Evolutionary conservation across 192 early-diverging fungal genomes (phyloP).

Genomic region (Helicostylum pulchrum): DNA sequence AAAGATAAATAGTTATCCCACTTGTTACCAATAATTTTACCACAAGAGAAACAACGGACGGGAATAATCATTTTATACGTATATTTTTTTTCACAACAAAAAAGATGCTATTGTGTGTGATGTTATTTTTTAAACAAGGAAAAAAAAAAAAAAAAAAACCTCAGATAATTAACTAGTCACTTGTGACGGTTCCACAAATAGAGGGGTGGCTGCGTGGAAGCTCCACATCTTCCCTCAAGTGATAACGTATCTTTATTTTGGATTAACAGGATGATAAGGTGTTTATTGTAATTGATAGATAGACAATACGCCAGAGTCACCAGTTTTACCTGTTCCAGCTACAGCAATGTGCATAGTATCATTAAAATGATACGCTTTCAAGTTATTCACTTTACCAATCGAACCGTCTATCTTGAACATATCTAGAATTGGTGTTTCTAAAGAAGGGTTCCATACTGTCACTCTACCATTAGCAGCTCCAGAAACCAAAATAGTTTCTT

Average conservation of each 20-base stretch:
- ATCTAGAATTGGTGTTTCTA: neutral
- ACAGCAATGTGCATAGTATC: neutral
- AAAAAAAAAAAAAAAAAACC: constrained; percentile 11
- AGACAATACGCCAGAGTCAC: neutral
- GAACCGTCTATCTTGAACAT: constrained; percentile 6
- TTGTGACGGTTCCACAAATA: too few species aligned
- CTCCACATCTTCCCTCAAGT: too few species aligned
- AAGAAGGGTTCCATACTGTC: constrained; percentile 13
- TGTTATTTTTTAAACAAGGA: too few species aligned
- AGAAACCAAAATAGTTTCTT: constrained; percentile 13
- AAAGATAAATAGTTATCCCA: constrained; percentile 90
- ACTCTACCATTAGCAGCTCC: constrained; percentile 30
- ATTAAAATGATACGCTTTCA: constrained; percentile 3
- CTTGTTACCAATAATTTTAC: constrained; percentile 97
- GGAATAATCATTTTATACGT: constrained; percentile 88
- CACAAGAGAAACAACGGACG: constrained; percentile 97
- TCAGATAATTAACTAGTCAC: constrained; percentile 3
- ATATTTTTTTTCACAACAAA: neutral
- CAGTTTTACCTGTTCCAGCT: constrained; percentile 11
- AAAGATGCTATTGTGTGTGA: neutral
- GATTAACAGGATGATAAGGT: too few species aligned
- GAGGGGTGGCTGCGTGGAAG: too few species aligned
- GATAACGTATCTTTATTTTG: too few species aligned
- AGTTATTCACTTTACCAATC: constrained; percentile 17
- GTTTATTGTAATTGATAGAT: constrained; percentile 1